Evolutionary conservation across 2,329 filamentous ascomycete species (phyloP), one percentile per base, ranked within the genome.

Genomic region (Fusarium sp.): DNA sequence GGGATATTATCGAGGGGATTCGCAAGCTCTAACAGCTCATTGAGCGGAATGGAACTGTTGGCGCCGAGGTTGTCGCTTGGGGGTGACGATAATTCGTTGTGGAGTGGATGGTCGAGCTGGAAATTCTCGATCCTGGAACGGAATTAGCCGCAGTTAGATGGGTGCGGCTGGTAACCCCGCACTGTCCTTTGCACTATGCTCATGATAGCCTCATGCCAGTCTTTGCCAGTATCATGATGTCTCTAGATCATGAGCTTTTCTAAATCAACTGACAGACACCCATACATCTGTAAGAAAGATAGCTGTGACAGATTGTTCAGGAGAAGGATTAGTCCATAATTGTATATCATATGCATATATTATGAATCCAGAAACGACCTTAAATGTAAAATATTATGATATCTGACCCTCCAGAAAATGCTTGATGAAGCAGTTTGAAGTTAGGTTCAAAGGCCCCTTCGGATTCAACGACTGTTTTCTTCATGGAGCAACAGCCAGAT

Each of bases 101-200:
- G 71, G 70, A 75, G 62, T 67, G 62, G 55, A 48, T 51, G 57
- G 35, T 65, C 44, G 40, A 57, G 62, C 44, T 72, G 64, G 73
- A 75, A 75, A 75, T 75, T 75, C 72, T 75, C 69, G 43, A 63
- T 32, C 55, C 57, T 61, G 57, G 32, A 53, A 65, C 68, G 67
- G 69, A 57, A 68, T 50, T 68, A 68, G 60, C 69, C 70, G 63
- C 44, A 22, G 48, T 48, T 40, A 53, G 39, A 14, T 6, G n/a
- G 9, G 67, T 70, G 62, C 45, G 62, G 49, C 11, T 48, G 44
- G 0, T 1, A 1, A 3, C 0, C 2, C 17, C 3, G 17, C 62
- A 65, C 62, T 60, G 62, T 52, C 3, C 1, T 1, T 2, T 5
- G 40, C 57, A 74, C 69, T 72, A 67, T 75, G 17, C 33, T 48